These are phyloP conservation scores for Sarcodon aspratus DNA, from an alignment of 768 basidiomycete species.

Conservation along the genomic window DNA sequence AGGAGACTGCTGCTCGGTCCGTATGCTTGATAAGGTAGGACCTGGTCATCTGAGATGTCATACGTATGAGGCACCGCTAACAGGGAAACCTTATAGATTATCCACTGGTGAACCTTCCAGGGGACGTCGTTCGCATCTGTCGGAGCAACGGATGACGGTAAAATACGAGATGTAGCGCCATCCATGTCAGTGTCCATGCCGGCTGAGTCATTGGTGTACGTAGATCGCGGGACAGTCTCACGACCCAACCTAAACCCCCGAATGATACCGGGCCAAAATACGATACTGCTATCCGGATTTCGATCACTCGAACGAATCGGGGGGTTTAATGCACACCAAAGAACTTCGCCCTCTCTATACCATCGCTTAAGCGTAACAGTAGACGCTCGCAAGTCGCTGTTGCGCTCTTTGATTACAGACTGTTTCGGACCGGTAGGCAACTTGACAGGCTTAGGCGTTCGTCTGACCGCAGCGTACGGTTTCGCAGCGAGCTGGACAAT, in stretches of 20 bases:
- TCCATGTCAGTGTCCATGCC: neutral
- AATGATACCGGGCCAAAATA: constrained; percentile 67
- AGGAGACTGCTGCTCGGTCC: constrained; percentile 43
- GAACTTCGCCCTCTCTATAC: constrained; percentile 58
- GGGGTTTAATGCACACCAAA: constrained; percentile 53
- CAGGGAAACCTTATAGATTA: constrained; percentile 56
- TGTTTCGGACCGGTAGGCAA: constrained; percentile 27
- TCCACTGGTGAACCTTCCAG: constrained; percentile 53
- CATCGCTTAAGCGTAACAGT: constrained; percentile 40
- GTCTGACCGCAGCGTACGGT: constrained; percentile 31
- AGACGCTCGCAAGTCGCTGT: constrained; percentile 50
- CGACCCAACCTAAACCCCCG: constrained; percentile 43
- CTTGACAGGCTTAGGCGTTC: constrained; percentile 22
- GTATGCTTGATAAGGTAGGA: constrained; percentile 71
- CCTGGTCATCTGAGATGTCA: constrained; percentile 38
- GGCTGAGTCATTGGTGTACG: neutral
- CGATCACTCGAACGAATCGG: constrained; percentile 32
- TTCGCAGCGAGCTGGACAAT: constrained; percentile 2
- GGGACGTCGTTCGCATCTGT: constrained; percentile 16
- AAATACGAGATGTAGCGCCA: neutral
- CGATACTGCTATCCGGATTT: constrained; percentile 32
- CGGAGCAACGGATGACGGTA: constrained; percentile 5
- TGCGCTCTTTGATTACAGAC: constrained; percentile 49
- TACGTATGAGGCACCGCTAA: constrained; percentile 42
- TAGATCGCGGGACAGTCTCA: constrained; percentile 21